Evolutionary conservation across 2,329 filamentous ascomycete genomes (phyloP).

Genomic region (Dactylellina cionopaga): DNA sequence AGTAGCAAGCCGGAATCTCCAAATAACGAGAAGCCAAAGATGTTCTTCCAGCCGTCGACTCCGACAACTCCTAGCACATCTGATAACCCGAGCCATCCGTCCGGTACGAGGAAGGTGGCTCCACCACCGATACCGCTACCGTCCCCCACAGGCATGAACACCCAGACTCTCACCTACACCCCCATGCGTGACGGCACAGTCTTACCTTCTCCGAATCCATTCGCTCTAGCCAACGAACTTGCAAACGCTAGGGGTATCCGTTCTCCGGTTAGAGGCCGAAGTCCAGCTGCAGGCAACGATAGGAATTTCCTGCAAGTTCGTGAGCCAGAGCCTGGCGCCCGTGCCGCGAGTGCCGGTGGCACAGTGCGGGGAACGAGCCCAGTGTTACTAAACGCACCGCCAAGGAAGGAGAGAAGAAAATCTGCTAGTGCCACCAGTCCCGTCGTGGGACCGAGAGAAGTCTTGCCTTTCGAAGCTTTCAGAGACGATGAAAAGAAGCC

Average conservation of each 20-base stretch:
- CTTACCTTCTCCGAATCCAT: conserved; percentile 49
- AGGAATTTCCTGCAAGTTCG: conserved; percentile 52
- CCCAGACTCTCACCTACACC: conserved; percentile 49
- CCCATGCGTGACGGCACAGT: conserved; percentile 38
- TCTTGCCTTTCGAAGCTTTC: conserved; percentile 38
- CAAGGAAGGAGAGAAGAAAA: conserved; percentile 50
- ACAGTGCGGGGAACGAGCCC: conserved; percentile 49
- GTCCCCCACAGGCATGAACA: conserved; percentile 39
- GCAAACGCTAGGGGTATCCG: conserved; percentile 51
- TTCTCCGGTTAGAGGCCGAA: conserved; percentile 53
- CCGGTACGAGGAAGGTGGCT: conserved; percentile 46
- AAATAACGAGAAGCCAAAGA: conserved; percentile 44
- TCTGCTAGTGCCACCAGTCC: conserved; percentile 43
- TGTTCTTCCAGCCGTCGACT: conserved; percentile 52
- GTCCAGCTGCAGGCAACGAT: conserved; percentile 43
- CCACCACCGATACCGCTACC: conserved; percentile 47
- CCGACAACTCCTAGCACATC: conserved; percentile 49
- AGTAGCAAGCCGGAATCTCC: conserved; percentile 37
- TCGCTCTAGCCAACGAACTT: conserved; percentile 48
- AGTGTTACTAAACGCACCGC: conserved; percentile 38
- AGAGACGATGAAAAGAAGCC: conserved; percentile 10
- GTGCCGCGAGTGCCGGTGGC: conserved; percentile 44
- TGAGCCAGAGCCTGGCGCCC: conserved; percentile 45
- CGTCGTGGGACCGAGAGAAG: conserved; percentile 39
- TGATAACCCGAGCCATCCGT: conserved; percentile 45